Percentiles rank a stretch among this genome's conserved stretches.
phyloP scores from a whole-genome alignment of 768 basidiomycete genomes.

The Boletus rex-veris region DNA sequence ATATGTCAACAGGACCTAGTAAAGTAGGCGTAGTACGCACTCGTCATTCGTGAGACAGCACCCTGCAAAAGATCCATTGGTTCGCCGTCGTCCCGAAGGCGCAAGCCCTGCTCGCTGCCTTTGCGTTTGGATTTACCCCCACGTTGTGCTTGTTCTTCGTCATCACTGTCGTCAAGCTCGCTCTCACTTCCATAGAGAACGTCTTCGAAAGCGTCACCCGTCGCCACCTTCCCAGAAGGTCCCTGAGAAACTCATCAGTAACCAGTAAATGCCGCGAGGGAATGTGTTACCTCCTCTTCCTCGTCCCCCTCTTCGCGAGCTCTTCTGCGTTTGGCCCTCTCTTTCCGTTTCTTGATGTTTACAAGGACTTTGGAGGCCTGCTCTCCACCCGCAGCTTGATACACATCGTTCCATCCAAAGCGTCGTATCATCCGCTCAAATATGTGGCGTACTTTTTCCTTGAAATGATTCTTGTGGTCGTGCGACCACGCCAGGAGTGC shows the following conservation, averaged over 20 bases:
- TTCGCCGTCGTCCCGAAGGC: conserved; percentile 86
- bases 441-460: conserved; percentile 92
- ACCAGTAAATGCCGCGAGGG: background rate
- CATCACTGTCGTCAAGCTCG: conserved; percentile 73
- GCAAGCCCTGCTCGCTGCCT: conserved; percentile 46
- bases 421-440: conserved; percentile 93
- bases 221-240: conserved; percentile 45
- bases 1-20: background rate
- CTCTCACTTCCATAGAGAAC: conserved; percentile 96
- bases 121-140: conserved; percentile 36
- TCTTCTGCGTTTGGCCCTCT: conserved; percentile 87
- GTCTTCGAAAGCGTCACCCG: conserved; percentile 94
- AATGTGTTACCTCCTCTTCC: conserved; percentile 45
- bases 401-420: conserved; percentile 84
- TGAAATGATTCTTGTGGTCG: conserved; percentile 99
- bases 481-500: conserved; percentile 89
- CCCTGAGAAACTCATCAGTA: conserved; percentile 33
- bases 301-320: conserved; percentile 54
- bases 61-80: conserved; percentile 94
- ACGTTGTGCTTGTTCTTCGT: conserved; percentile 41
- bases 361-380: conserved; percentile 85
- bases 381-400: conserved; percentile 68
- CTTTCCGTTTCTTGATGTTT: conserved; percentile 95
- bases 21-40: conserved; percentile 40
- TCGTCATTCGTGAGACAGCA: conserved; percentile 63